These are phyloP conservation scores for Monosporascus sp. DNA, from an alignment of 2,329 filamentous ascomycete genomes.

Conservation along the genomic window DNA sequence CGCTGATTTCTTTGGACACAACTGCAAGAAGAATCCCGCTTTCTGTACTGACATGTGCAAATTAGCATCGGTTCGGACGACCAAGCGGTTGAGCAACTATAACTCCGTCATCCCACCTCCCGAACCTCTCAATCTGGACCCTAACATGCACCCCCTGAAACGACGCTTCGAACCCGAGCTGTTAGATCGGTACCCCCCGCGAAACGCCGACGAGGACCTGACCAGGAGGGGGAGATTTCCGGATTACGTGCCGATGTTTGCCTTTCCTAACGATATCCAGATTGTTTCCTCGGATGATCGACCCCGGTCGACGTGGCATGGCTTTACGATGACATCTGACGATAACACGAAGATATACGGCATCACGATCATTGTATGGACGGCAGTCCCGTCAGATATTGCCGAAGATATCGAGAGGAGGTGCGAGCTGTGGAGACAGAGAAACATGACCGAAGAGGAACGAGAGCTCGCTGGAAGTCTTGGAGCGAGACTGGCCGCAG, in stretches of 20 bases:
- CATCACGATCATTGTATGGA: conserved; percentile 89
- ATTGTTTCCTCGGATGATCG: conserved; percentile 93
- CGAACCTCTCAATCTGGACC: conserved; percentile 81
- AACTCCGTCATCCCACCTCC: conserved; percentile 95
- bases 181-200: conserved; percentile 86
- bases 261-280: conserved; percentile 95
- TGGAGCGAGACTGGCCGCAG: conserved; percentile 77
- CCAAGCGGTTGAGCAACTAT: conserved; percentile 89
- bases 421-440: conserved; percentile 79
- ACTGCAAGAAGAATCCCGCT: conserved; percentile 15
- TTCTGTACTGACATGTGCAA: conserved; percentile 26
- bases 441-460: conserved; percentile 85
- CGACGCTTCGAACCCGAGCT: conserved; percentile 94
- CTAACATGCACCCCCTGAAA: conserved; percentile 92
- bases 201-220: conserved; percentile 72
- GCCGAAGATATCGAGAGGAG: conserved; percentile 78
- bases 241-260: conserved; percentile 98
- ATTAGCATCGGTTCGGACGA: conserved; percentile 63
- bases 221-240: conserved; percentile 81
- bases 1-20: conserved; percentile 14
- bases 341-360: conserved; percentile 91
- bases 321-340: conserved; percentile 94
- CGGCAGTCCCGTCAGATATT: conserved; percentile 72
- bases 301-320: conserved; percentile 96
- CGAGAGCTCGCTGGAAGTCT: conserved; percentile 87